Evolutionary conservation across 2,329 filamentous ascomycete species (phyloP).

Genomic region (Cryphonectria naterciae): DNA sequence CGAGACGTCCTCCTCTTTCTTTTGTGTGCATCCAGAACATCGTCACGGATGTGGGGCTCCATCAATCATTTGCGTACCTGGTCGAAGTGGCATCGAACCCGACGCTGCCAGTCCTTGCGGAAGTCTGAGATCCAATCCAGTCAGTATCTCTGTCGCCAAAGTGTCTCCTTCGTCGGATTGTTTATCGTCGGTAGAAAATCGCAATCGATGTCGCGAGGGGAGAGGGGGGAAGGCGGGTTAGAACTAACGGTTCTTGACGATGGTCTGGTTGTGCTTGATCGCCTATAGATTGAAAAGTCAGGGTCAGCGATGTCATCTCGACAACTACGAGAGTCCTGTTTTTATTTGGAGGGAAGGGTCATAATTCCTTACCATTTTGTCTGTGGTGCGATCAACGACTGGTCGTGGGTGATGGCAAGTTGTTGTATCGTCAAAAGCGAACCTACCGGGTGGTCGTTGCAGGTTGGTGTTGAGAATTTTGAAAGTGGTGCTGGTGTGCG

Average conservation of each 20-base stretch:
- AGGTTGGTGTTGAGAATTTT: slow-evolving; percentile 27
- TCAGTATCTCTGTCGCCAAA: slow-evolving; percentile 36
- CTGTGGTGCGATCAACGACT: slow-evolving; percentile 55
- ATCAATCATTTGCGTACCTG: slow-evolving; percentile 70
- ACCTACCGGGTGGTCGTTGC: slow-evolving; percentile 18
- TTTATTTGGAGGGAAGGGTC: slow-evolving; percentile 9
- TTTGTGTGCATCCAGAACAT: slow-evolving; percentile 27
- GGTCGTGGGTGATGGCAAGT: slow-evolving; percentile 26
- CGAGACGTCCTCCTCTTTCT: slow-evolving; percentile 4
- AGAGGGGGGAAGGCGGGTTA: slow-evolving; percentile 32
- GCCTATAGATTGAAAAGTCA: slow-evolving; percentile 60
- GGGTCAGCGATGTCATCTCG: slow-evolving; percentile 31
- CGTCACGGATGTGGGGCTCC: not conserved
- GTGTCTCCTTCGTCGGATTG: not conserved
- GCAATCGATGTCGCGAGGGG: slow-evolving; percentile 30
- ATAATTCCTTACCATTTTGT: slow-evolving; percentile 54
- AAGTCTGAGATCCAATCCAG: slow-evolving; percentile 70
- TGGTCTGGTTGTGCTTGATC: slow-evolving; percentile 99
- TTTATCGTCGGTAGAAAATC: slow-evolving; percentile 35
- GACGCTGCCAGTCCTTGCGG: slow-evolving; percentile 99
- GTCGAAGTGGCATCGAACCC: slow-evolving; percentile 99
- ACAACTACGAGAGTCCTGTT: slow-evolving; percentile 29
- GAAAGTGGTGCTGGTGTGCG: slow-evolving; percentile 29
- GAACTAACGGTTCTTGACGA: slow-evolving; percentile 88
- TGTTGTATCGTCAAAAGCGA: slow-evolving; percentile 28